These are phyloP conservation scores for Brassica carinata DNA, from an alignment of 345 rosid genomes.

Conservation along the genomic window DNA sequence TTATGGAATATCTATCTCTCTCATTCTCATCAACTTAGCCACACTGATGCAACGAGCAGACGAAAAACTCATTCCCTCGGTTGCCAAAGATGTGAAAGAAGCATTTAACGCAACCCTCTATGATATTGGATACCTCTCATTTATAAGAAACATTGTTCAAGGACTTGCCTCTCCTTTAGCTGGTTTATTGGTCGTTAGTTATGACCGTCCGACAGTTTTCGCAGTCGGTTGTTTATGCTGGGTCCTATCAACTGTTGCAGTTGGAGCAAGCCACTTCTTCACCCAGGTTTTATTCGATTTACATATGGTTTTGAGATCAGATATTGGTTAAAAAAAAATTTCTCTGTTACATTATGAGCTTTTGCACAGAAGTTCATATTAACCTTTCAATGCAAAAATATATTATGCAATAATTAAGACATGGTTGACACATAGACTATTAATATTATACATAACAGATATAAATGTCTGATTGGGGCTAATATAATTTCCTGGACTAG, in stretches of 20 bases:
- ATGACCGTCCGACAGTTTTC: conserved; percentile 78
- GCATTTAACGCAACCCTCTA: conserved; percentile 77
- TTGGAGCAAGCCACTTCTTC: conserved; percentile 66
- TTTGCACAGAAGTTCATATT: background rate
- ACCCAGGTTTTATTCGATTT: conserved; percentile 46
- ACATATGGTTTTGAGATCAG: conserved; percentile 23
- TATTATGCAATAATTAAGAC: background rate
- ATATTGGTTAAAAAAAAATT: background rate
- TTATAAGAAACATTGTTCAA: conserved; percentile 83
- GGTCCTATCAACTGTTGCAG: conserved; percentile 85
- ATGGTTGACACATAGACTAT: background rate
- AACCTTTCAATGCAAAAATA: background rate
- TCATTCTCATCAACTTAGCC: conserved; percentile 77
- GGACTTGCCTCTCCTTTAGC: conserved; percentile 86
- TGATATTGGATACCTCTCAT: conserved; percentile 79
- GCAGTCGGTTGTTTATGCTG: conserved; percentile 76
- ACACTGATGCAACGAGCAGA: conserved; percentile 93
- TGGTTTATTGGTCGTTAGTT: conserved; percentile 64
- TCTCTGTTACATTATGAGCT: background rate
- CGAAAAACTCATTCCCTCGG: conserved; percentile 82
- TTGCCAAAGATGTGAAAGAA: conserved; percentile 87
- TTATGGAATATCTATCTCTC: conserved; percentile 74
- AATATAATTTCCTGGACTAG: conserved; percentile 35
- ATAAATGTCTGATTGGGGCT: background rate
- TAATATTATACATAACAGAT: background rate